These are phyloP conservation scores for Trifolium repens DNA, from an alignment of 306 rosid species.

Conservation along the genomic window DNA sequence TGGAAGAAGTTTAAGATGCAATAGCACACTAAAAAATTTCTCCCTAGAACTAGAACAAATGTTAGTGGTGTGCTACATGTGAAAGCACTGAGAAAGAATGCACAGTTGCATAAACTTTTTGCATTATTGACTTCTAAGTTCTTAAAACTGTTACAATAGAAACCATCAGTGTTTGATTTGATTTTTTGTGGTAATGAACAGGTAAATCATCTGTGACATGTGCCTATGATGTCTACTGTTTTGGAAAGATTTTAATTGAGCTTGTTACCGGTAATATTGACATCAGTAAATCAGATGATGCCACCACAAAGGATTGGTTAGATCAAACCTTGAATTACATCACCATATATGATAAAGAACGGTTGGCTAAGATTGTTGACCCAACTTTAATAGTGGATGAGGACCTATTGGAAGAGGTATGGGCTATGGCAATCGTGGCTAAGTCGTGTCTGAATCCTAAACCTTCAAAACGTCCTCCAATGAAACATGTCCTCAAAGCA, in stretches of 20 bases:
- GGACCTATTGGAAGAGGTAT: slow-evolving; percentile 89
- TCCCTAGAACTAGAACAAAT: not conserved
- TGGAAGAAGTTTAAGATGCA: not conserved
- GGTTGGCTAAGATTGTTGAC: slow-evolving; percentile 70
- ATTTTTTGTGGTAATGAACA: slow-evolving; percentile 49
- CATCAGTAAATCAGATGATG: slow-evolving; percentile 69
- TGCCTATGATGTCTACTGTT: slow-evolving; percentile 76
- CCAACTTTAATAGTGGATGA: slow-evolving; percentile 84
- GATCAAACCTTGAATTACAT: slow-evolving; percentile 66
- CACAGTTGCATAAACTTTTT: not conserved
- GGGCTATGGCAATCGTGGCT: slow-evolving; percentile 96
- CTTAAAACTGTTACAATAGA: not conserved
- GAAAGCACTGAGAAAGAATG: not conserved
- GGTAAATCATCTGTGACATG: slow-evolving; percentile 64
- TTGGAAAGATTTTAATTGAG: slow-evolving; percentile 87
- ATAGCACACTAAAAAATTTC: not conserved
- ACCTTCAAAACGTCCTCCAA: slow-evolving; percentile 85
- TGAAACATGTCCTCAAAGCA: slow-evolving; percentile 84
- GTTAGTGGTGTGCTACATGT: slow-evolving; percentile 1
- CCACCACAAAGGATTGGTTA: slow-evolving; percentile 71
- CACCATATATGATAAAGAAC: slow-evolving; percentile 72
- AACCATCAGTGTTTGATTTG: not conserved
- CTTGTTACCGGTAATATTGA: slow-evolving; percentile 88
- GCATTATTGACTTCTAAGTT: not conserved
- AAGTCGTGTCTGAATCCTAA: slow-evolving; percentile 88